These are phyloP conservation scores for Excoecaria agallocha DNA, from an alignment of 345 rosid genomes.

Conservation along the genomic window DNA sequence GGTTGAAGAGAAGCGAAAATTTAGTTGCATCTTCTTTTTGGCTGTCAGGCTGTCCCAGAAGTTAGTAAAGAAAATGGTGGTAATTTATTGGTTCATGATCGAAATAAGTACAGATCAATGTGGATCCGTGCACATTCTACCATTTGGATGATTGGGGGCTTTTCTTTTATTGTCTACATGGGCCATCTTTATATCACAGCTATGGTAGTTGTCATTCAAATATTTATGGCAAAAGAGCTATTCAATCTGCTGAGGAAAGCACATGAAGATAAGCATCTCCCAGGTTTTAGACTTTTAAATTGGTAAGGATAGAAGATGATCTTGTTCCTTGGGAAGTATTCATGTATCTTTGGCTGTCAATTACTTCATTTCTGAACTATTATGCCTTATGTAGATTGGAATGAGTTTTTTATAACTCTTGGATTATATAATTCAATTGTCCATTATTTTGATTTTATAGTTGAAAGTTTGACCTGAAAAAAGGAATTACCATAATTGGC, in stretches of 20 bases:
- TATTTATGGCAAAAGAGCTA: slow-evolving; percentile 87
- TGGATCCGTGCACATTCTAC: slow-evolving; percentile 74
- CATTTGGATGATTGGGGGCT: slow-evolving; percentile 91
- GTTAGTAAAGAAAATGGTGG: slow-evolving; percentile 56
- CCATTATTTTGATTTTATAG: neutral
- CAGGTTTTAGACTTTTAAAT: slow-evolving; percentile 78
- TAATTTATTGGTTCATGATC: slow-evolving; percentile 64
- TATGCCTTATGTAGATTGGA: neutral
- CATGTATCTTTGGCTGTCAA: neutral
- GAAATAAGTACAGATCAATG: slow-evolving; percentile 73
- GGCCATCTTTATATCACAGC: slow-evolving; percentile 97
- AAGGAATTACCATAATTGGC: neutral
- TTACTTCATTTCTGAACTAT: neutral
- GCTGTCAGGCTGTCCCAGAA: slow-evolving; percentile 52
- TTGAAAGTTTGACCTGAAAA: neutral
- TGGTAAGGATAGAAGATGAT: slow-evolving; percentile 45
- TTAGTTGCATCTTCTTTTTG: neutral
- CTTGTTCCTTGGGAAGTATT: neutral
- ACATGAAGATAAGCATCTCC: slow-evolving; percentile 80
- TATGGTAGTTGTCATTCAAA: slow-evolving; percentile 93
- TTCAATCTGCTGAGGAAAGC: slow-evolving; percentile 82
- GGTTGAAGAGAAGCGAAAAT: neutral
- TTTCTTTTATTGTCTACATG: slow-evolving; percentile 76
- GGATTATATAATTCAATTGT: neutral
- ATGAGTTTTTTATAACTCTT: neutral